Percentiles rank a stretch among this genome's conserved stretches.
phyloP scores from a whole-genome alignment of 2,329 filamentous ascomycete genomes.

The Fusarium verrucosum region DNA sequence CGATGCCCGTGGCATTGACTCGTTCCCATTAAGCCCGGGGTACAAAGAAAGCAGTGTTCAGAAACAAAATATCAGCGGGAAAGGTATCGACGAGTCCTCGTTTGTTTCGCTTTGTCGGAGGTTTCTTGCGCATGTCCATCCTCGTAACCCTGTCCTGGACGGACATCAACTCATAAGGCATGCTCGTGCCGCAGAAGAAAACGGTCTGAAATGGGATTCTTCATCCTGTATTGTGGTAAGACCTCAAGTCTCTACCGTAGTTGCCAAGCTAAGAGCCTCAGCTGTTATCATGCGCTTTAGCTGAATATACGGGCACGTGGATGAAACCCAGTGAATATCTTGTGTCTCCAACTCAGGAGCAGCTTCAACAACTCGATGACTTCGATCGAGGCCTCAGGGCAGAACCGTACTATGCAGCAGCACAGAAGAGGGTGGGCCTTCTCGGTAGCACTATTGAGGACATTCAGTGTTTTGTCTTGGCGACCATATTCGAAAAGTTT shows the following conservation, averaged over 20 bases:
- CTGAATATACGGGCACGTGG: constrained; percentile 1
- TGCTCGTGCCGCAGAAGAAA: constrained; percentile 24
- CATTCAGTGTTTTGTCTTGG: constrained; percentile 41
- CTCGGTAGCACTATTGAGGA: constrained; percentile 36
- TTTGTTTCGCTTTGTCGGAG: background rate
- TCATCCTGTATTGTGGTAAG: constrained; percentile 37
- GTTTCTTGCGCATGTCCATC: constrained; percentile 34
- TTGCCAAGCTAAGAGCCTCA: background rate
- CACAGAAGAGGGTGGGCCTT: constrained; percentile 35
- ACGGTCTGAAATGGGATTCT: constrained; percentile 35
- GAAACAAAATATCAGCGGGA: background rate
- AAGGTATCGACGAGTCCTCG: background rate
- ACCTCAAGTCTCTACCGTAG: background rate
- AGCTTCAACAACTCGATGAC: background rate
- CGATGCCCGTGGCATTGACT: background rate
- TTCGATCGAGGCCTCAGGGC: background rate
- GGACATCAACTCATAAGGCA: constrained; percentile 21
- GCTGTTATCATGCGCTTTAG: constrained; percentile 16
- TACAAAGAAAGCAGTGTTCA: background rate
- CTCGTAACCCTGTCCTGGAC: constrained; percentile 40
- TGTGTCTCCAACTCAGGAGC: background rate
- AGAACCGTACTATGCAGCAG: constrained; percentile 37
- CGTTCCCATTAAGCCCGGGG: constrained; percentile 1
- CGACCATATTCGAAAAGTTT: constrained; percentile 38
- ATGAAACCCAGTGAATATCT: constrained; percentile 1